Evolutionary conservation across 225 moss, liverwort and hornwort genomes (phyloP), one percentile per base, ranked within the genome.

Genomic region (Sphagnum contortum): DNA sequence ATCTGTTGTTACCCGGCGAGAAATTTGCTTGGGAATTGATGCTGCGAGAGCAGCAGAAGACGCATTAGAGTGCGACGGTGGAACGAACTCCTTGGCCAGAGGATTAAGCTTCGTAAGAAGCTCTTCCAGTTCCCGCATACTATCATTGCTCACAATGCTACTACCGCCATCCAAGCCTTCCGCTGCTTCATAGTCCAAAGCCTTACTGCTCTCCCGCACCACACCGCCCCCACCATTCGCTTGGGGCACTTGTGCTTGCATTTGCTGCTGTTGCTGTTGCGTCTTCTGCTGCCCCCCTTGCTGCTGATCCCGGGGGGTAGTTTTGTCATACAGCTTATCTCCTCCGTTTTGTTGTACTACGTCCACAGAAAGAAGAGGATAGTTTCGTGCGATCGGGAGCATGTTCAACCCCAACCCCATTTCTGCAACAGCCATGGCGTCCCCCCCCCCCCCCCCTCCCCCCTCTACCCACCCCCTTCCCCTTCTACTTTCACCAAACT

Each of bases 91-190:
- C 46, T 87, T 71, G 44, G 92, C 96, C 56, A 92, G 69, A 47
- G 96, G 96, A 85, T 96, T 96, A 52, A 96, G 79, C 79, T 88
- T 96, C 62, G 86, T 92, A 5, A 92, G 72, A 57, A 96, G 68
- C 74, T 96, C 96, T 77, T 92, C 83, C 13, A 96, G 88, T 71
- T 92, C 92, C 68, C 83, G 80, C 90, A 96, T 85, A 73, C 92
- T 90, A 51, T 73, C 88, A 76, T 80, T 74, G 73, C 90, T 90
- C 60, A 9, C 6, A 5, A 68, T 86, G 80, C 69, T 92, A 87
- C 92, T 92, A 54, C 73, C 84, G 45, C 70, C 70, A 63, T 91
- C 94, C 49, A 74, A 9, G 5, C 61, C 69, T 8, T 49, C 61
- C 45, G 72, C 60, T 50, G 81, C 87, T n/a, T 84, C 88, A 57